These are phyloP conservation scores for Bocquillonia castaneifolia DNA, from an alignment of 441 rosid species.

Conservation along the genomic window DNA sequence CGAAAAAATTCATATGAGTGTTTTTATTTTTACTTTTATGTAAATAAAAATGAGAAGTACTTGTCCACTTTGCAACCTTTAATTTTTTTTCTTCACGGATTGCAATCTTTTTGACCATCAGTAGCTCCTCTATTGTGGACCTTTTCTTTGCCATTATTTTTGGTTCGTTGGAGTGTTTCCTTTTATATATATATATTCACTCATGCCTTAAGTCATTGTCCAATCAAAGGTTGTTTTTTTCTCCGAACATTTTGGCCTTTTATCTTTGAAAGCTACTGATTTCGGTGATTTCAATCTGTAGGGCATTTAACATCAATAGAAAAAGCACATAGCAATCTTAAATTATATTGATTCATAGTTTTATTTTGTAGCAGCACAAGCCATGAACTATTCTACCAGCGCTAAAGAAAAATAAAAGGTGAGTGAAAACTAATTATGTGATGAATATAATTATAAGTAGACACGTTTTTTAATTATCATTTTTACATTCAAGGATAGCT, in stretches of 20 bases:
- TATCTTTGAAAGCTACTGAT: slow-evolving; percentile 11
- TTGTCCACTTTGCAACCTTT: slow-evolving; percentile 19
- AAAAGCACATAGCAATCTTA: not conserved
- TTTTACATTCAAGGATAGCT: no score
- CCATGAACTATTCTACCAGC: no score
- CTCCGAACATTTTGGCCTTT: slow-evolving; percentile 20
- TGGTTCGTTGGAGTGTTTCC: slow-evolving; percentile 21
- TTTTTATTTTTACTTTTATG: not conserved
- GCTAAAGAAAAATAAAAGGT: no score
- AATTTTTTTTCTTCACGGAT: slow-evolving; percentile 29
- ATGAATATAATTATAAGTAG: no score
- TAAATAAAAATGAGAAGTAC: slow-evolving; percentile 20
- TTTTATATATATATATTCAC: slow-evolving; percentile 6
- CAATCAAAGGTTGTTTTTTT: slow-evolving; percentile 27
- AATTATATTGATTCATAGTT: not conserved
- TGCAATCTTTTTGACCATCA: slow-evolving; percentile 49
- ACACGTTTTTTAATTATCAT: no score
- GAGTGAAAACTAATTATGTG: no score
- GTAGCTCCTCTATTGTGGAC: slow-evolving; percentile 25
- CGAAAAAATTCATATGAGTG: slow-evolving; percentile 18
- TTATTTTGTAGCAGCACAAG: not conserved
- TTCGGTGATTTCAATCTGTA: slow-evolving; percentile 26
- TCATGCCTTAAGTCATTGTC: slow-evolving; percentile 24
- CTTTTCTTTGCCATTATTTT: slow-evolving; percentile 24
- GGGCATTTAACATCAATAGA: slow-evolving; percentile 17